Evolutionary conservation across 148 eudicot species (phyloP).

Genomic region (Cornus florida): DNA sequence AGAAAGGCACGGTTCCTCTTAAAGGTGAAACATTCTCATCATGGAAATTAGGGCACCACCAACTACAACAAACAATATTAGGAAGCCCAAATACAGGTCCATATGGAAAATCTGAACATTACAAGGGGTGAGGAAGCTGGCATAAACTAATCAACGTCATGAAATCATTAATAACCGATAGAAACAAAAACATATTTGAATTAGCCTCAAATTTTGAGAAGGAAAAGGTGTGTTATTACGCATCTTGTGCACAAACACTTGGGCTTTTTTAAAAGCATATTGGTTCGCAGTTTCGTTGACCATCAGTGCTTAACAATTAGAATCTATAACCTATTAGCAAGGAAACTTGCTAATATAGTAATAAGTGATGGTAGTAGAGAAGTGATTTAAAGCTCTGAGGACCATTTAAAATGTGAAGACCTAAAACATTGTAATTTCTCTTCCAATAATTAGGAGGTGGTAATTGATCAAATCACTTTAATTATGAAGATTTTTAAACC

Average conservation of each 20-base stretch:
- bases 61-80: not conserved
- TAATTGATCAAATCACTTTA: not conserved
- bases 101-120: not conserved
- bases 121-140: no score
- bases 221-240: not conserved
- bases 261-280: not conserved
- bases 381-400: not conserved
- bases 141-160: not conserved
- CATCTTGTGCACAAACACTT: not conserved
- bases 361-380: not conserved
- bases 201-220: not conserved
- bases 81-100: not conserved
- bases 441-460: not conserved
- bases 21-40: not conserved
- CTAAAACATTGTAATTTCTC: not conserved
- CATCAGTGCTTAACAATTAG: not conserved
- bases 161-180: not conserved
- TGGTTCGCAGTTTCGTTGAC: not conserved
- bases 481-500: not conserved
- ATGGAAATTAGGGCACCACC: not conserved
- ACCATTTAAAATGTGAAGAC: not conserved
- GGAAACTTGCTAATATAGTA: conserved; percentile 3
- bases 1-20: not conserved
- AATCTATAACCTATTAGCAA: not conserved
- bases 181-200: not conserved